Evolutionary conservation across 2,329 filamentous ascomycete genomes (phyloP).

Genomic region (Aspergillus sp.): DNA sequence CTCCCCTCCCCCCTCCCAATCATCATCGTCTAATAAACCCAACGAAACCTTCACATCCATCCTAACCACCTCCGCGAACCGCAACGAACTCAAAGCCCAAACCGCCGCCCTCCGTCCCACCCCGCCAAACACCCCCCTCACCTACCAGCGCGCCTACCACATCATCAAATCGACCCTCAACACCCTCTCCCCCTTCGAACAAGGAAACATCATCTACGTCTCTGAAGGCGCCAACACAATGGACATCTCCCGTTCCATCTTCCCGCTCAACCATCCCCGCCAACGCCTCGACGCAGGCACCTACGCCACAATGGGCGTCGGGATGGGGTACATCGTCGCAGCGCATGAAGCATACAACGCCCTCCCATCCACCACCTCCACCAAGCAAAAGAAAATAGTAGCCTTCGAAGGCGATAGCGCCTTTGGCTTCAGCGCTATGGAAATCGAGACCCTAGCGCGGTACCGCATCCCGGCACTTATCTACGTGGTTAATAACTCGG

Average conservation of each 20-base stretch:
- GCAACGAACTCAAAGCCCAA: slow-evolving; percentile 52
- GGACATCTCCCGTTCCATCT: slow-evolving; percentile 60
- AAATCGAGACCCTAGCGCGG: slow-evolving; percentile 59
- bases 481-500: slow-evolving; percentile 60
- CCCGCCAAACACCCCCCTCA: slow-evolving; percentile 43
- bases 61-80: slow-evolving; percentile 36
- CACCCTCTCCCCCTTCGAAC: slow-evolving; percentile 45
- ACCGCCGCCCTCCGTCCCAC: slow-evolving; percentile 45
- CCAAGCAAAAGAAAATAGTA: slow-evolving; percentile 54
- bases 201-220: slow-evolving; percentile 56
- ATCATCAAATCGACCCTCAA: slow-evolving; percentile 56
- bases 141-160: slow-evolving; percentile 55
- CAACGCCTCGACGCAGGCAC: slow-evolving; percentile 61
- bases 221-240: slow-evolving; percentile 63
- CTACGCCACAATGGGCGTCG: slow-evolving; percentile 62
- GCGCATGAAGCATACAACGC: slow-evolving; percentile 59
- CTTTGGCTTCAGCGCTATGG: slow-evolving; percentile 58
- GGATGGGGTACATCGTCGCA: slow-evolving; percentile 59
- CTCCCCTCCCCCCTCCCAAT: slow-evolving; percentile 24
- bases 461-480: slow-evolving; percentile 58
- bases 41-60: slow-evolving; percentile 30
- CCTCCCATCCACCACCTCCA: slow-evolving; percentile 35
- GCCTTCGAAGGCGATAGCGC: slow-evolving; percentile 59
- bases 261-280: slow-evolving; percentile 57
- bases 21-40: slow-evolving; percentile 18